These are phyloP conservation scores for Trypanosoma mega DNA, from an alignment of 208 protist genomes.

Conservation along the genomic window DNA sequence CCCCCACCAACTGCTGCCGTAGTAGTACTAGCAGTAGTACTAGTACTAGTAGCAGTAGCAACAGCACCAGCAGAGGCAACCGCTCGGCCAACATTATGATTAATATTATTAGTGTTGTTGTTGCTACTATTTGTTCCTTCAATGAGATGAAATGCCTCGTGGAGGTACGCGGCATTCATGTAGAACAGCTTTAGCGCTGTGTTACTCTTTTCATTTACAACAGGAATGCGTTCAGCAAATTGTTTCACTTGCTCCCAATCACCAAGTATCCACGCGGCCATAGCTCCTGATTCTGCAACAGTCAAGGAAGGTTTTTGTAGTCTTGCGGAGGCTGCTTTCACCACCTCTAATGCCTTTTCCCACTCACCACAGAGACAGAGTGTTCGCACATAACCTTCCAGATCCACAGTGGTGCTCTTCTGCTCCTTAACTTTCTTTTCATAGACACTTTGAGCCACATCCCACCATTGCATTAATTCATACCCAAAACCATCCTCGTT, in stretches of 20 bases:
- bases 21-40: no score
- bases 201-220: slow-evolving; percentile 64
- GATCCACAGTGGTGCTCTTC: slow-evolving; percentile 19
- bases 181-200: slow-evolving; percentile 70
- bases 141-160: slow-evolving; percentile 35
- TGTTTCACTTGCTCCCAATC: slow-evolving; percentile 77
- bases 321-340: slow-evolving; percentile 21
- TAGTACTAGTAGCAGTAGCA: no score
- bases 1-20: no score
- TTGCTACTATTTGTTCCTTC: neutral
- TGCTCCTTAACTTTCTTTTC: slow-evolving; percentile 40
- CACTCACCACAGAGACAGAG: slow-evolving; percentile 88
- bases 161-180: slow-evolving; percentile 58
- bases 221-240: slow-evolving; percentile 70
- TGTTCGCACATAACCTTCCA: slow-evolving; percentile 85
- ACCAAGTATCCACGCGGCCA: slow-evolving; percentile 81
- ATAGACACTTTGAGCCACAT: slow-evolving; percentile 82
- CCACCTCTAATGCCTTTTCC: slow-evolving; percentile 60
- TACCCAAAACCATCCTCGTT: slow-evolving; percentile 80
- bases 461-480: slow-evolving; percentile 87
- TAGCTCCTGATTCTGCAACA: slow-evolving; percentile 75
- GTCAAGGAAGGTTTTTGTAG: slow-evolving; percentile 43
- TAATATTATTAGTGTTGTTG: slow-evolving; percentile 16
- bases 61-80: no score
- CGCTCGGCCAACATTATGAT: no score